These are phyloP conservation scores for Peronospora belbahrii DNA, from an alignment of 352 stramenopile species.

Conservation along the genomic window DNA sequence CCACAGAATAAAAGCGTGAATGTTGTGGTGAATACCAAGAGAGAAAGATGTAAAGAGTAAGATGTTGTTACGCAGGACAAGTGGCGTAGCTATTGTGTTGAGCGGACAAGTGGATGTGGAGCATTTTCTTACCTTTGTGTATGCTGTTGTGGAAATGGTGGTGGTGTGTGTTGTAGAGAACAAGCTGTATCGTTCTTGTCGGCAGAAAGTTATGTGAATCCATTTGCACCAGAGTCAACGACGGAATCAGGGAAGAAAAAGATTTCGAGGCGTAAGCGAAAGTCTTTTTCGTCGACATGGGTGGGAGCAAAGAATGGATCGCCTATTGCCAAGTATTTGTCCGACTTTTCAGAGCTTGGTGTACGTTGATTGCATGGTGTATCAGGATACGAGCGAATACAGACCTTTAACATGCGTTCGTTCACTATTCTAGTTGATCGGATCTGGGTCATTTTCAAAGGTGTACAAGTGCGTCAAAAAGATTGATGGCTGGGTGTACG, in stretches of 20 bases:
- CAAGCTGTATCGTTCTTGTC: slow-evolving; percentile 19
- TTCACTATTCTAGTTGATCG: slow-evolving; percentile 40
- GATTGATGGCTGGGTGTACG: slow-evolving; percentile 82
- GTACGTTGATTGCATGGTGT: slow-evolving; percentile 21
- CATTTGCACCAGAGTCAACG: slow-evolving; percentile 49
- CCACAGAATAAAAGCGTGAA: slow-evolving; percentile 21
- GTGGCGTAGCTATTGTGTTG: too few species aligned
- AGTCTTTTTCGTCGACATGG: slow-evolving; percentile 52
- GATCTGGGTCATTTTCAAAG: slow-evolving; percentile 82
- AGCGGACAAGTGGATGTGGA: neutral
- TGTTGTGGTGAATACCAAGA: slow-evolving; percentile 25
- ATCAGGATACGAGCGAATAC: neutral
- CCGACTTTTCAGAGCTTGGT: slow-evolving; percentile 72
- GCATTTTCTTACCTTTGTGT: slow-evolving; percentile 5
- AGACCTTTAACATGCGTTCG: neutral
- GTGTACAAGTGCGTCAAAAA: slow-evolving; percentile 84
- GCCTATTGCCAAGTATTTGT: slow-evolving; percentile 68
- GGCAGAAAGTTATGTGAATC: slow-evolving; percentile 57
- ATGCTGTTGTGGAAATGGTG: too few species aligned
- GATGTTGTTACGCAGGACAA: too few species aligned
- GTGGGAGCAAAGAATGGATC: slow-evolving; percentile 20
- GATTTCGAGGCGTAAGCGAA: slow-evolving; percentile 49
- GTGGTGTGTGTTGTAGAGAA: slow-evolving; percentile 23
- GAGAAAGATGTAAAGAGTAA: slow-evolving; percentile 23
- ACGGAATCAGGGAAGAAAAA: slow-evolving; percentile 52